These are phyloP conservation scores for Lactarius deliciosus DNA, from an alignment of 768 basidiomycete species.

Conservation along the genomic window DNA sequence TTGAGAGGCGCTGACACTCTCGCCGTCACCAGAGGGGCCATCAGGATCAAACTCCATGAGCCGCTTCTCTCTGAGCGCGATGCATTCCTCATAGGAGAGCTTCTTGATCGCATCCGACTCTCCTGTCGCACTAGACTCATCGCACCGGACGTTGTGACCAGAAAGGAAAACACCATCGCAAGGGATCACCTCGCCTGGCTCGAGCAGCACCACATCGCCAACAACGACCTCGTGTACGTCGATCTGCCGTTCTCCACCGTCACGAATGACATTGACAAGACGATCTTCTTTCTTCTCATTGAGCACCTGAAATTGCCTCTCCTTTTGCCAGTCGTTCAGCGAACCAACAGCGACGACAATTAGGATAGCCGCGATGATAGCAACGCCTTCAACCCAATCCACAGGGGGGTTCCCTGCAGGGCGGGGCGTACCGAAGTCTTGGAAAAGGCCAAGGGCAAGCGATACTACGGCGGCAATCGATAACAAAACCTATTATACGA, in stretches of 20 bases:
- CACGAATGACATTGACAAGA: conserved; percentile 63
- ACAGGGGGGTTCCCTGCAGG: conserved; percentile 67
- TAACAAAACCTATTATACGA: conserved; percentile 71
- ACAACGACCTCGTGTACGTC: conserved; percentile 79
- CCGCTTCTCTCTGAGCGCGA: conserved; percentile 45
- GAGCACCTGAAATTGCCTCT: conserved; percentile 87
- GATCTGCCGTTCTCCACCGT: conserved; percentile 34
- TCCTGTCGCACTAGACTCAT: conserved; percentile 95
- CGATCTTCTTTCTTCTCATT: conserved; percentile 97
- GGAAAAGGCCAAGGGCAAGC: conserved; percentile 89
- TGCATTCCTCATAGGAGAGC: conserved; percentile 69
- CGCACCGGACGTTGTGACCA: conserved; percentile 93
- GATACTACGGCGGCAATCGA: conserved; percentile 92
- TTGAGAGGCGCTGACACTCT: conserved; percentile 33
- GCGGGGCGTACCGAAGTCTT: conserved; percentile 78
- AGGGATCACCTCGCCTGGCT: conserved; percentile 94
- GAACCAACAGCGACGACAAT: conserved; percentile 90
- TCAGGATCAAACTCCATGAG: conserved; percentile 20
- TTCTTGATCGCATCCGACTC: conserved; percentile 97
- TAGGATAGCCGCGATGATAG: conserved; percentile 71
- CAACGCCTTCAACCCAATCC: conserved; percentile 96
- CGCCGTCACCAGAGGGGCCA: conserved; percentile 18
- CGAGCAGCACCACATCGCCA: conserved; percentile 87
- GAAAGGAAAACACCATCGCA: conserved; percentile 93
- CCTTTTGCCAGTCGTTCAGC: conserved; percentile 98